A percentile compares a stretch with the other conserved stretches of the same genome.
Conservation (phyloP, 1,139 yeast species). For the Hyphopichia fennica region DNA sequence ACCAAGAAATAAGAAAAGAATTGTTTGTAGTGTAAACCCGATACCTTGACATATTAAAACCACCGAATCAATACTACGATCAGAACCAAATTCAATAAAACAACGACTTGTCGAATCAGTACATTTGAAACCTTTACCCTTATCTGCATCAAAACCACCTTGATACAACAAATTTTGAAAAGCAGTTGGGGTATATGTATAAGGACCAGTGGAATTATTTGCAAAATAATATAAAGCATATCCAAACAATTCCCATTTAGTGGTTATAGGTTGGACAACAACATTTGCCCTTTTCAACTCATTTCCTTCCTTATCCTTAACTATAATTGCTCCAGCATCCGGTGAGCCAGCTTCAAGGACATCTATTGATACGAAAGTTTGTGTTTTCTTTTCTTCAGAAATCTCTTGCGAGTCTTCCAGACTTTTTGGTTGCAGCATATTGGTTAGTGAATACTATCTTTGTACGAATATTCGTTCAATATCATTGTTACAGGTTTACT, state of each 20-base stretch:
- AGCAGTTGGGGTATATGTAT: constrained; percentile 8
- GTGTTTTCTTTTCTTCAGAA: neutral
- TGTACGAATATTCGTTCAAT: too few species aligned
- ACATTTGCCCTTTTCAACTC: constrained; percentile 1
- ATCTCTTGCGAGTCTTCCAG: too few species aligned
- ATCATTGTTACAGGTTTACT: too few species aligned
- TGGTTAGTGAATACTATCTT: too few species aligned
- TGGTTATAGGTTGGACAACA: constrained; percentile 5
- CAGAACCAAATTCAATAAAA: constrained; percentile 5
- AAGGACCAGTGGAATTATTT: constrained; percentile 8
- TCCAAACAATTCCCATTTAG: constrained; percentile 7
- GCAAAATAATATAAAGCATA: constrained; percentile 9
- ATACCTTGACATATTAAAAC: constrained; percentile 8
- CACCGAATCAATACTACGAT: constrained; percentile 7
- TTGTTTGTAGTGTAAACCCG: constrained; percentile 8
- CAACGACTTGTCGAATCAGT: constrained; percentile 6
- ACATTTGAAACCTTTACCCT: constrained; percentile 5
- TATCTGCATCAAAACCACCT: constrained; percentile 8
- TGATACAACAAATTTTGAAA: constrained; percentile 8
- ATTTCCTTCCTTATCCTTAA: constrained; percentile 1
- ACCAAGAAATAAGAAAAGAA: constrained; percentile 7
- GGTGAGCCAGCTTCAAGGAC: neutral
- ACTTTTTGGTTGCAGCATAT: too few species aligned
- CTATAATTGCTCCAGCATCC: neutral
- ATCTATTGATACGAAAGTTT: neutral